phyloP scores from a whole-genome alignment of 129 eudicot species.

The Tanacetum coccineum region DNA sequence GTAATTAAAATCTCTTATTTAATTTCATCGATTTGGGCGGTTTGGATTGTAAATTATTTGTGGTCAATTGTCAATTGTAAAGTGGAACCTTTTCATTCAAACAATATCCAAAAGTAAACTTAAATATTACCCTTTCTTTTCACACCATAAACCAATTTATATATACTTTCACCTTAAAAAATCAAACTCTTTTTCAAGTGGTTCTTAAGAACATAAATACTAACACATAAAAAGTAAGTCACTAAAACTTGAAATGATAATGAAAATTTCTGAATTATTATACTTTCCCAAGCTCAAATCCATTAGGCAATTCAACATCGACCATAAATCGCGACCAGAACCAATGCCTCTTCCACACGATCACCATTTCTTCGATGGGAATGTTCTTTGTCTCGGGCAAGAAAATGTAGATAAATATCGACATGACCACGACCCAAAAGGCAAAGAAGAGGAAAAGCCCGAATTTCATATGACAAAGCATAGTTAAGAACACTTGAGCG shows the following conservation, averaged over 20 bases:
- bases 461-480: constrained; percentile 82
- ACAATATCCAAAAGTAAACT: constrained; percentile 3
- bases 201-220: constrained; percentile 13
- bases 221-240: background rate
- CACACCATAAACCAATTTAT: too few species aligned
- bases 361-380: too few species aligned
- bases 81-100: background rate
- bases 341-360: too few species aligned
- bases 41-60: too few species aligned
- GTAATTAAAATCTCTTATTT: too few species aligned
- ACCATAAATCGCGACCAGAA: too few species aligned
- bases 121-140: constrained; percentile 3
- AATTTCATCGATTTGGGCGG: too few species aligned
- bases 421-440: constrained; percentile 58
- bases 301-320: constrained; percentile 42
- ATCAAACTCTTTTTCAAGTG: too few species aligned
- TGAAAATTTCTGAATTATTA: constrained; percentile 1
- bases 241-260: constrained; percentile 20
- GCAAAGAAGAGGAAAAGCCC: constrained; percentile 83
- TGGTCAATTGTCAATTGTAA: too few species aligned
- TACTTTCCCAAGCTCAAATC: constrained; percentile 45
- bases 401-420: constrained; percentile 57
- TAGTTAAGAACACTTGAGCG: too few species aligned
- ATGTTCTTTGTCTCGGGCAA: constrained; percentile 94
- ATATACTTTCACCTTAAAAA: too few species aligned